phyloP scores from a whole-genome alignment of 2,329 filamentous ascomycete species.

The Ambrosiella beaveri region DNA sequence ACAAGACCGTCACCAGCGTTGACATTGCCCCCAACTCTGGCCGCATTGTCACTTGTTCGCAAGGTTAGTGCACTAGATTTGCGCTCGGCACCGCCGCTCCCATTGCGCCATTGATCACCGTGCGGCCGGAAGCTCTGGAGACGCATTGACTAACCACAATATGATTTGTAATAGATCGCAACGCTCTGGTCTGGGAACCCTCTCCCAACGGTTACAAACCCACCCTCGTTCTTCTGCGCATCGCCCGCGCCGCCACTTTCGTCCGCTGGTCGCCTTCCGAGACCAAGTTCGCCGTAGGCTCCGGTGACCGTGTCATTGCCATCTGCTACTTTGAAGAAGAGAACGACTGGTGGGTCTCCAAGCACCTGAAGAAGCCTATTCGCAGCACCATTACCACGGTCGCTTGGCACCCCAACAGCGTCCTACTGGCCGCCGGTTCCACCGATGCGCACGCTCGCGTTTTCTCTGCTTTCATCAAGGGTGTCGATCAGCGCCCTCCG shows the following conservation, averaged over 20 bases:
- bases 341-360: conserved; percentile 99
- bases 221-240: conserved; percentile 86
- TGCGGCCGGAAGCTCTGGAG: background rate
- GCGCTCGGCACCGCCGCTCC: background rate
- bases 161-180: conserved; percentile 50
- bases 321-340: conserved; percentile 98
- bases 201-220: conserved; percentile 90
- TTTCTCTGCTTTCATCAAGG: conserved; percentile 92
- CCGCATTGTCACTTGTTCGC: conserved; percentile 92
- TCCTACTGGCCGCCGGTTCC: conserved; percentile 85
- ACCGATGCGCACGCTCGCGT: conserved; percentile 93
- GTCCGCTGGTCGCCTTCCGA: conserved; percentile 95
- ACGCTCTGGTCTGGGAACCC: conserved; percentile 95
- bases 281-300: conserved; percentile 93
- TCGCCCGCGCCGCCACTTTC: conserved; percentile 91
- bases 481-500: conserved; percentile 70
- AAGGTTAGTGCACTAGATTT: conserved; percentile 37
- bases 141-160: background rate
- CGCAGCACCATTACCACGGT: conserved; percentile 91
- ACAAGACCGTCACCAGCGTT: conserved; percentile 90
- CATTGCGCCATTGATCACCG: background rate
- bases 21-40: conserved; percentile 85
- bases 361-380: conserved; percentile 98
- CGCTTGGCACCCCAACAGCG: conserved; percentile 94
- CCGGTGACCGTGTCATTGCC: conserved; percentile 84